Base-by-base conservation (phyloP, 23 red algal genomes). In the Gracilaria caudata region DNA sequence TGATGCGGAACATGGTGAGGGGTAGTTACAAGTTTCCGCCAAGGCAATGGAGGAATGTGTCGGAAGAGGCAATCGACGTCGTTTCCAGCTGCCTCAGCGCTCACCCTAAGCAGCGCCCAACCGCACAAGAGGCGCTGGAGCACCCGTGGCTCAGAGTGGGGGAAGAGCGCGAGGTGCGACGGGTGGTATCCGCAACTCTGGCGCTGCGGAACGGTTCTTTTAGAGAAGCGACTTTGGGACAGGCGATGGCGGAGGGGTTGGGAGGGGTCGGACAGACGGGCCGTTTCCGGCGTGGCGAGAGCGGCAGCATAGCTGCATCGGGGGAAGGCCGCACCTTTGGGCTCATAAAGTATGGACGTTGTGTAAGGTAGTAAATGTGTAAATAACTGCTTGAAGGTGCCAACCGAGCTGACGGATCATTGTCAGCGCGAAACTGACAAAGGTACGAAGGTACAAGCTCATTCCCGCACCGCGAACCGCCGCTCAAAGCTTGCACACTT, bases 1-100 rank as follows among this genome's bases (percentile, higher is more conserved):
- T 98, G 19, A 95, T 98, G 33, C 25, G 30, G 38, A 89, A 82
- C 33, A 95, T 98, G 14, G 41, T 58, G 26, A 74, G 41, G n/a
- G 96, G 88, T 16, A 79, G 17, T 8, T 61, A 88, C 43, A 61
- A 47, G 19, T 85, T 98, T 23, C 96, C 96, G 20, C 34, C 82
- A 26, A 46, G 65, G 36, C 73, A 68, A 20, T 89, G 90, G 64
- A 47, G 56, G 4, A 56, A 65, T 7, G 66, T 98, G 63, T 93
- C 90, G 23, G 51, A 65, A 6, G 86, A 83, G 14, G 92, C 92
- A 17, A 35, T 33, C 34, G 73, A 93, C 39, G 72, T 98, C 12
- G 51, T 98, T 36, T 30, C 68, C 7, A 43, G 66, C 14, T 55
- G 95, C 26, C 38, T 98, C 29, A 61, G 38, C 8, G 28, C 57